Evolutionary conservation across 805 yeast genomes (phyloP).

Genomic region (Ogataea nitratoaversa): DNA sequence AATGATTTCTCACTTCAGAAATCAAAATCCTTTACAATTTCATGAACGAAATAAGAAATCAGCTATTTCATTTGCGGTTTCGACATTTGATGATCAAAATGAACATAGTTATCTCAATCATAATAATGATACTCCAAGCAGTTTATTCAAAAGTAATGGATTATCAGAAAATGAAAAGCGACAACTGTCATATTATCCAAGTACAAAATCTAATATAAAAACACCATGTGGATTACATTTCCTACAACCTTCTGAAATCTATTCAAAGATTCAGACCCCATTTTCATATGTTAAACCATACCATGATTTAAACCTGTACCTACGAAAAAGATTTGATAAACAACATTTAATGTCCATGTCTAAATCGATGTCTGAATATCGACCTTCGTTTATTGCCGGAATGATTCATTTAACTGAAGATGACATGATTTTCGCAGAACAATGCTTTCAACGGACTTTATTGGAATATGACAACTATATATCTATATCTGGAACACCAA

Average conservation of each 20-base stretch:
- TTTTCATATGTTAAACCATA: conserved; percentile 90
- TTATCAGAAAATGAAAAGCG: conserved; percentile 1
- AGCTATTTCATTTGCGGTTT: conserved; percentile 46
- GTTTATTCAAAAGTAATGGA: neutral
- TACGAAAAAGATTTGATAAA: conserved; percentile 65
- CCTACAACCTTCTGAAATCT: conserved; percentile 74
- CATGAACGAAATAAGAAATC: conserved; percentile 29
- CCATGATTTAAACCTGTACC: conserved; percentile 72
- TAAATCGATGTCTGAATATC: conserved; percentile 79
- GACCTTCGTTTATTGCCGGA: conserved; percentile 92
- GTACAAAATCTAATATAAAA: neutral
- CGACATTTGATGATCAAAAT: conserved; percentile 37
- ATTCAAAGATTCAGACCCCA: conserved; percentile 68
- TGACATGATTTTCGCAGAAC: conserved; percentile 92
- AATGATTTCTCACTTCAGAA: conserved; percentile 37
- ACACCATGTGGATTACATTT: conserved; percentile 39
- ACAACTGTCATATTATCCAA: neutral
- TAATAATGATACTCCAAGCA: neutral
- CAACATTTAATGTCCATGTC: conserved; percentile 70
- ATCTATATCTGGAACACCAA: conserved; percentile 85
- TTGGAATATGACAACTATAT: conserved; percentile 86
- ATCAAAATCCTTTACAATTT: conserved; percentile 39
- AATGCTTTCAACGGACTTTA: conserved; percentile 89
- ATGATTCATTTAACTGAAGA: conserved; percentile 84
- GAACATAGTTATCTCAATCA: conserved; percentile 13